Evolutionary conservation across 345 rosid species (phyloP).

Genomic region (Sonneratia caseolaris): DNA sequence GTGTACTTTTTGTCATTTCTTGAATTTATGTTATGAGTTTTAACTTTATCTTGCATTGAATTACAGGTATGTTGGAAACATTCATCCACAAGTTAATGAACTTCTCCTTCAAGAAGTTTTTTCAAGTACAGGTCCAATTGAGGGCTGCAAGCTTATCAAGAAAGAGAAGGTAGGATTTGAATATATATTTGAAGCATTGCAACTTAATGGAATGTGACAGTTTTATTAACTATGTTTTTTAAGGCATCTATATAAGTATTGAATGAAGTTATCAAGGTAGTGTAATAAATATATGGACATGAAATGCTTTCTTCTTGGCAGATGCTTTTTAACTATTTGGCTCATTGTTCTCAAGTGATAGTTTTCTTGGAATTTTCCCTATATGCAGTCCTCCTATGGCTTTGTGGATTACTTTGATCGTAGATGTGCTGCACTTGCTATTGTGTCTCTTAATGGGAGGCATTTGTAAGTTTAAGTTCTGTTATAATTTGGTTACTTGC

Average conservation of each 20-base stretch:
- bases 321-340: background rate
- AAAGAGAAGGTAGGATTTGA: conserved; percentile 51
- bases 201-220: background rate
- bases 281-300: background rate
- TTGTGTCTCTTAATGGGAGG: conserved; percentile 72
- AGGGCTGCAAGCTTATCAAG: conserved; percentile 61
- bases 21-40: background rate
- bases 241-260: background rate
- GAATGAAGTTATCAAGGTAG: background rate
- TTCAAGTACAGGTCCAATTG: conserved; percentile 54
- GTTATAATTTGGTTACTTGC: background rate
- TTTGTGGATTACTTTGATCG: conserved; percentile 90
- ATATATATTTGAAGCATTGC: background rate
- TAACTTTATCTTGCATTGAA: background rate
- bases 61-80: conserved; percentile 61
- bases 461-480: conserved; percentile 48
- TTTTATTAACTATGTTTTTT: background rate
- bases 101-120: conserved; percentile 61
- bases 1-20: background rate
- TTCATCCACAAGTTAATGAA: conserved; percentile 60
- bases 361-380: conserved; percentile 5
- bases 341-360: background rate
- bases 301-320: background rate
- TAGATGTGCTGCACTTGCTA: conserved; percentile 75
- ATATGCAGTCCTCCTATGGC: conserved; percentile 77